Percentiles rank a stretch among this genome's conserved stretches.
These are phyloP conservation scores for Myriosclerotinia scirpicola DNA, from an alignment of 2,329 filamentous ascomycete species.

Conservation along the genomic window DNA sequence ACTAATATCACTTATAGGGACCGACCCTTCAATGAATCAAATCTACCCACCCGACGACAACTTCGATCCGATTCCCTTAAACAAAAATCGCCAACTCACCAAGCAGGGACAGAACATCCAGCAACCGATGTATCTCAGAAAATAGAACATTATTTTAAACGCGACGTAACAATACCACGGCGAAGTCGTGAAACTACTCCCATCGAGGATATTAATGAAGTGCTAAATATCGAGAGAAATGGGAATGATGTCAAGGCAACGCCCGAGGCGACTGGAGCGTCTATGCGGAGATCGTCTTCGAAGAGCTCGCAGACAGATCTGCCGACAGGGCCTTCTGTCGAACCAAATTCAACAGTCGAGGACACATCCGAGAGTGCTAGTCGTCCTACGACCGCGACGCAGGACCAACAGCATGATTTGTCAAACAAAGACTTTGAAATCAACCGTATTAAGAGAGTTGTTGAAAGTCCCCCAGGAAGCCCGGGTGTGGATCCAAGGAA, in stretches of 20 bases:
- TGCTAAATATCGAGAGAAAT: slow-evolving; percentile 24
- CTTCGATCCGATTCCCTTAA: slow-evolving; percentile 48
- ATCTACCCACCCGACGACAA: slow-evolving; percentile 52
- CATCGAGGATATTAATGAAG: slow-evolving; percentile 30
- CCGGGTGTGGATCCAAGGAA: slow-evolving; percentile 40
- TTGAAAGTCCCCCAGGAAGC: slow-evolving; percentile 38
- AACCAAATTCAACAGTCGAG: slow-evolving; percentile 33
- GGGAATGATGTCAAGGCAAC: slow-evolving; percentile 25
- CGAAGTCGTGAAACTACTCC: slow-evolving; percentile 36
- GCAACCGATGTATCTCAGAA: slow-evolving; percentile 30
- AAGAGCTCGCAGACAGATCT: slow-evolving; percentile 40
- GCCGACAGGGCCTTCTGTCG: slow-evolving; percentile 31
- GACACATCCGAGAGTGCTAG: slow-evolving; percentile 33
- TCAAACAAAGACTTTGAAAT: slow-evolving; percentile 31
- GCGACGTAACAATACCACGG: slow-evolving; percentile 34
- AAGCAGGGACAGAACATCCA: slow-evolving; percentile 32
- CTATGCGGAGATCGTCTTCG: slow-evolving; percentile 35
- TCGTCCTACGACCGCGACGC: slow-evolving; percentile 24
- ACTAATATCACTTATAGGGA: slow-evolving; percentile 44
- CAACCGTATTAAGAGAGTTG: slow-evolving; percentile 32
- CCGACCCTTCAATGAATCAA: slow-evolving; percentile 52
- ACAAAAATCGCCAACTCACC: slow-evolving; percentile 41
- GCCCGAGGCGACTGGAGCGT: slow-evolving; percentile 23
- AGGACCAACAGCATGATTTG: slow-evolving; percentile 22
- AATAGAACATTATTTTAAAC: slow-evolving; percentile 29